These are phyloP conservation scores for Wilcoxina mikolae DNA, from an alignment of 495 filamentous ascomycete genomes.

Conservation along the genomic window DNA sequence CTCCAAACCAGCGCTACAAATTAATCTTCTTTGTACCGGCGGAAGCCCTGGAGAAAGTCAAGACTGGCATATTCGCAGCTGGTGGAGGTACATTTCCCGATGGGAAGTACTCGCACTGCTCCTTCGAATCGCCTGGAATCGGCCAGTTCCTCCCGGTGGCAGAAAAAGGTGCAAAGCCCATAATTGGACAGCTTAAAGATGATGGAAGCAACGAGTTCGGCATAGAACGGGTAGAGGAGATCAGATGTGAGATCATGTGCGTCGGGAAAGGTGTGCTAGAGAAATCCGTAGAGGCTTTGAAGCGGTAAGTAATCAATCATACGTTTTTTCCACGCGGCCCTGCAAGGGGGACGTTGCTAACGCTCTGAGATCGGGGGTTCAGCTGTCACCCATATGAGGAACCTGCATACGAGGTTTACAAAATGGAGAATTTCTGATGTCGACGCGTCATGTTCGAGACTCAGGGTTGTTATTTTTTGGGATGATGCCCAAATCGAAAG, in stretches of 20 bases:
- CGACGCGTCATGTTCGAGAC: neutral
- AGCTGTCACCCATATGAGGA: slow-evolving; percentile 76
- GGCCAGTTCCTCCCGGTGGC: slow-evolving; percentile 47
- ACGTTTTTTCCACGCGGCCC: slow-evolving; percentile 3
- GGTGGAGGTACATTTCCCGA: slow-evolving; percentile 48
- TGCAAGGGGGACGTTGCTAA: no score
- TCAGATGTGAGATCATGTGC: slow-evolving; percentile 41
- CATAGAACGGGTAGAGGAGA: slow-evolving; percentile 39
- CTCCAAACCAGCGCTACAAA: slow-evolving; percentile 32
- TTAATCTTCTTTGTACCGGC: slow-evolving; percentile 46
- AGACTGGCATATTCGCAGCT: slow-evolving; percentile 47
- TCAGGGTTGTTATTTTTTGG: neutral
- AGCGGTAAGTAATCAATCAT: slow-evolving; percentile 39
- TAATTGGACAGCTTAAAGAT: slow-evolving; percentile 39
- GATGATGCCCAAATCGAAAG: no score
- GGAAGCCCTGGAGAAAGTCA: slow-evolving; percentile 36
- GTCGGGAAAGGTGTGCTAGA: slow-evolving; percentile 32
- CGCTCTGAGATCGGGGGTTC: no score
- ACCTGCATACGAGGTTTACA: slow-evolving; percentile 58
- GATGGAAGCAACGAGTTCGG: slow-evolving; percentile 15
- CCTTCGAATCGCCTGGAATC: slow-evolving; percentile 40
- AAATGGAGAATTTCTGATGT: slow-evolving; percentile 49
- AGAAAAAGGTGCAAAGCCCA: slow-evolving; percentile 40
- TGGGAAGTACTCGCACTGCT: slow-evolving; percentile 48
- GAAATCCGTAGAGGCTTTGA: slow-evolving; percentile 44